Percentiles rank a stretch among this genome's conserved stretches.
Evolutionary conservation across 345 rosid species (phyloP).

Genomic region (Rhizophora apiculata): DNA sequence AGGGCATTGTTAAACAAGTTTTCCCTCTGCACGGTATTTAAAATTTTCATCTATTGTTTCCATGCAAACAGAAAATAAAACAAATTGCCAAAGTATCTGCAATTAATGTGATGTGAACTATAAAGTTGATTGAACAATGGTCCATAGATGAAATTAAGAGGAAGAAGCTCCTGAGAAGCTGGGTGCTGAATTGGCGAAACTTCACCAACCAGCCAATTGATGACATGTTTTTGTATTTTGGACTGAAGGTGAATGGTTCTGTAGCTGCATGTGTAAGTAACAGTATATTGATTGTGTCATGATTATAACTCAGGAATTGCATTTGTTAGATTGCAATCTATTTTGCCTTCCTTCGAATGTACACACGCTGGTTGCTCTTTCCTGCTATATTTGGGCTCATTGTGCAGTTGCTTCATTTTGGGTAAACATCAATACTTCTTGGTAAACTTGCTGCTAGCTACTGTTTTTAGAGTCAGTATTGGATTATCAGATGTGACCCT

Average conservation of each 20-base stretch:
- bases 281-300: slow-evolving; percentile 1
- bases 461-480: slow-evolving; percentile 3
- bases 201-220: slow-evolving; percentile 75
- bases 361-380: slow-evolving; percentile 75
- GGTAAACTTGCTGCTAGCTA: slow-evolving; percentile 3
- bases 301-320: slow-evolving; percentile 16
- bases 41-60: slow-evolving; percentile 7
- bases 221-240: slow-evolving; percentile 79
- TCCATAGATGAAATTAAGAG: slow-evolving; percentile 65
- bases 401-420: slow-evolving; percentile 67
- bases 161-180: slow-evolving; percentile 61
- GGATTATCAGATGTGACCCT: slow-evolving; percentile 1
- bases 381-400: slow-evolving; percentile 68
- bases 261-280: not conserved
- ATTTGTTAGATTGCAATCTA: slow-evolving; percentile 69
- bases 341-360: slow-evolving; percentile 87
- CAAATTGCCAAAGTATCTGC: slow-evolving; percentile 1
- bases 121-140: slow-evolving; percentile 23
- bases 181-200: slow-evolving; percentile 82
- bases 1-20: slow-evolving; percentile 62
- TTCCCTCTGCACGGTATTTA: slow-evolving; percentile 79
- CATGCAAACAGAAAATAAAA: too few species aligned
- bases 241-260: slow-evolving; percentile 58
- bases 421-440: slow-evolving; percentile 35
- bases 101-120: slow-evolving; percentile 14